Conservation (phyloP, 2,329 filamentous ascomycete genomes). For the Metarhizium guizhouense region DNA sequence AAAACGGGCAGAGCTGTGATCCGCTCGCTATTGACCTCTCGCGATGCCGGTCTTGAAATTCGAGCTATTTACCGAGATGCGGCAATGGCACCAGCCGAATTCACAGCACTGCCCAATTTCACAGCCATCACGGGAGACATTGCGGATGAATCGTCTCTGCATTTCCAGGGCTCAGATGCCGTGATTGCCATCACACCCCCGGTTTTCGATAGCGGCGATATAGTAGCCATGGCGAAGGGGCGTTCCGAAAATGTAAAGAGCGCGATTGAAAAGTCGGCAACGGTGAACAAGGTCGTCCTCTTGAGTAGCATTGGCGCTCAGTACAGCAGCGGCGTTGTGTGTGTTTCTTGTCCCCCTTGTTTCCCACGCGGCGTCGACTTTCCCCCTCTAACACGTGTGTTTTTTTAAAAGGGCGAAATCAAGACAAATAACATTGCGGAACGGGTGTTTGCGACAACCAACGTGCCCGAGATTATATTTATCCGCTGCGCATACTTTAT, state of each 20-base stretch:
- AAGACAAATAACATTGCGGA: conserved; percentile 26
- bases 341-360: conserved; percentile 1
- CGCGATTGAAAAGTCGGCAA: conserved; percentile 15
- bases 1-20: conserved; percentile 22
- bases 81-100: conserved; percentile 18
- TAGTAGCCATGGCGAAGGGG: conserved; percentile 9
- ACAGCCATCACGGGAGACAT: conserved; percentile 19
- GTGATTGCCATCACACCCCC: conserved; percentile 25
- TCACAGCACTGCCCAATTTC: conserved; percentile 16
- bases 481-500: conserved; percentile 27
- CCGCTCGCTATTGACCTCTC: conserved; percentile 16
- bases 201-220: conserved; percentile 14
- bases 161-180: conserved; percentile 20
- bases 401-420: conserved; percentile 23
- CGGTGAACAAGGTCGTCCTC: conserved; percentile 21
- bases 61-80: conserved; percentile 21
- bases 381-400: neutral
- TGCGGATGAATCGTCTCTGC: conserved; percentile 17
- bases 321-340: conserved; percentile 21
- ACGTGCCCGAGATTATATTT: conserved; percentile 18
- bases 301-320: conserved; percentile 24
- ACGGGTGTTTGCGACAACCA: conserved; percentile 7
- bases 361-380: neutral
- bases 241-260: conserved; percentile 20
- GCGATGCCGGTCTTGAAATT: conserved; percentile 7